These are phyloP conservation scores for Paraconiothyrium sp. DNA, from an alignment of 2,329 filamentous ascomycete genomes.

Conservation along the genomic window DNA sequence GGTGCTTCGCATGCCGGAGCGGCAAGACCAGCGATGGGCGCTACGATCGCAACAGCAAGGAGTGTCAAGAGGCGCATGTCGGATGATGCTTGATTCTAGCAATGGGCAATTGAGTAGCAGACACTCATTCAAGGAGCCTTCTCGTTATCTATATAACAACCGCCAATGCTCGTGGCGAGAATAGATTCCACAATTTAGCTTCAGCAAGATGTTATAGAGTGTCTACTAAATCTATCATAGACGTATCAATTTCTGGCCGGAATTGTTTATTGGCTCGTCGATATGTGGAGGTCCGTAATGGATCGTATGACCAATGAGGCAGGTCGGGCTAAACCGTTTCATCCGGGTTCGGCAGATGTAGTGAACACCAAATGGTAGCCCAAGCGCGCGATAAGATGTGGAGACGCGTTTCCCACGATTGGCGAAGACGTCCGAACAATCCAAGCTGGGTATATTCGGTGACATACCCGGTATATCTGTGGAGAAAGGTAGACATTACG, in stretches of 20 bases:
- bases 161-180: neutral
- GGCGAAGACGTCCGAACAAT: neutral
- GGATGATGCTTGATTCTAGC: neutral
- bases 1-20: conserved; percentile 20
- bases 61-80: conserved; percentile 22
- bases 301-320: neutral
- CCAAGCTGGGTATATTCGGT: too few relatives aligned
- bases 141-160: conserved; percentile 6
- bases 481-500: neutral
- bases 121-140: neutral
- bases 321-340: conserved; percentile 5
- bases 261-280: neutral
- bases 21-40: conserved; percentile 26
- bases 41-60: conserved; percentile 16
- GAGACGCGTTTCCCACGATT: neutral
- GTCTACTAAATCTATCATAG: conserved; percentile 16
- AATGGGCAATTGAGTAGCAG: neutral
- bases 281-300: neutral
- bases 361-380: neutral
- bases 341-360: conserved; percentile 2
- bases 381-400: neutral
- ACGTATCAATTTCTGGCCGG: conserved; percentile 1
- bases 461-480: neutral
- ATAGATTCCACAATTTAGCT: neutral
- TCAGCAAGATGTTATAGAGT: conserved; percentile 22